Percentiles rank a stretch among this genome's conserved stretches.
phyloP scores from a whole-genome alignment of 805 yeast species.

The Yarrowia sp. region DNA sequence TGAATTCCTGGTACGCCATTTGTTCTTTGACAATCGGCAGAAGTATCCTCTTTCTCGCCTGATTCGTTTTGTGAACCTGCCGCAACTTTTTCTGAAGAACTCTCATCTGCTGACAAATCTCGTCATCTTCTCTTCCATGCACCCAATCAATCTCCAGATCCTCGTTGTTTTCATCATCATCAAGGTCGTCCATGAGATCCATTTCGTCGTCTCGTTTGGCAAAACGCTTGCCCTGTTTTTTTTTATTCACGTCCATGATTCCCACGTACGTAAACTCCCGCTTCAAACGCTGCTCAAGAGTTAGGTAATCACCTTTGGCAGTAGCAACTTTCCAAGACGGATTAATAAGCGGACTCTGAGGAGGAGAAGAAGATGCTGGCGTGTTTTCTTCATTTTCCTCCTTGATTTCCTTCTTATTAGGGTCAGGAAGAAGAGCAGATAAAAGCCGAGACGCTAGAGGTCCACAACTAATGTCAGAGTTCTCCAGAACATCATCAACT shows the following conservation, averaged over 20 bases:
- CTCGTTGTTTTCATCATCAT: slow-evolving; percentile 33
- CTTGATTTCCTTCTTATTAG: slow-evolving; percentile 19
- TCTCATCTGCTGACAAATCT: slow-evolving; percentile 81
- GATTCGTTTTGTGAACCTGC: slow-evolving; percentile 60
- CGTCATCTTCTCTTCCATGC: slow-evolving; percentile 85
- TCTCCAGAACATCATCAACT: slow-evolving; percentile 61
- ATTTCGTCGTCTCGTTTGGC: slow-evolving; percentile 32
- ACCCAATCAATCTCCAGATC: slow-evolving; percentile 68
- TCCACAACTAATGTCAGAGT: slow-evolving; percentile 81
- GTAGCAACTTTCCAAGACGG: slow-evolving; percentile 48
- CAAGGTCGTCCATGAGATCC: slow-evolving; percentile 28
- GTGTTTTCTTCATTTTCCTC: slow-evolving; percentile 8
- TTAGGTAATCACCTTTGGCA: slow-evolving; percentile 62
- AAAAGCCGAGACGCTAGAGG: slow-evolving; percentile 82
- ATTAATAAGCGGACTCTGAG: slow-evolving; percentile 2
- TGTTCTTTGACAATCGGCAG: slow-evolving; percentile 79
- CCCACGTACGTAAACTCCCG: slow-evolving; percentile 89
- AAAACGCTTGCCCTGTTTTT: slow-evolving; percentile 33
- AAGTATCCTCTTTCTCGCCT: slow-evolving; percentile 61
- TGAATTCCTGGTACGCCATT: slow-evolving; percentile 91
- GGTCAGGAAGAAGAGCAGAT: slow-evolving; percentile 63
- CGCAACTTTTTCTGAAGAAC: slow-evolving; percentile 65
- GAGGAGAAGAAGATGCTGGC: background rate
- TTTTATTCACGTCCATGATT: slow-evolving; percentile 49
- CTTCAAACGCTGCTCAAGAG: slow-evolving; percentile 83